Conservation (phyloP, 176 grass and related monocot species). For the Zoysia pacifica region DNA sequence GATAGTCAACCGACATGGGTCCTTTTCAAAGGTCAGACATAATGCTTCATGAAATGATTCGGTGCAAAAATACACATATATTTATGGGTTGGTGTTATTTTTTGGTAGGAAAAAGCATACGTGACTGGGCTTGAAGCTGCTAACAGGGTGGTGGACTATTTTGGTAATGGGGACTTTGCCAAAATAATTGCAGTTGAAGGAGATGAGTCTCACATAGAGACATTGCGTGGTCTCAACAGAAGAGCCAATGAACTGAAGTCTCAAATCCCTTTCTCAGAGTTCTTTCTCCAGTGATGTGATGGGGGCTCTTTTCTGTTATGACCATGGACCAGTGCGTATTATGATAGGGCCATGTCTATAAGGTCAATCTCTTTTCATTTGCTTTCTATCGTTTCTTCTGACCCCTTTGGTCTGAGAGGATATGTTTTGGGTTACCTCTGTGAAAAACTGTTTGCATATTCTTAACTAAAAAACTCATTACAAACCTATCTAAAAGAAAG, state of each 20-base stretch:
- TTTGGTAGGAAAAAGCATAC: constrained; percentile 78
- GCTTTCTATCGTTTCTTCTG: neutral
- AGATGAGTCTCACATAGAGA: constrained; percentile 78
- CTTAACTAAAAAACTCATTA: neutral
- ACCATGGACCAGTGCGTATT: constrained; percentile 3
- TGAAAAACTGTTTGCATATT: neutral
- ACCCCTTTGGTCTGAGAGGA: neutral
- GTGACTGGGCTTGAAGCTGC: constrained; percentile 90
- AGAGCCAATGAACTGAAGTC: constrained; percentile 64
- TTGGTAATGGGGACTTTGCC: constrained; percentile 70
- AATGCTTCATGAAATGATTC: constrained; percentile 21
- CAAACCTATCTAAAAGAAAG: neutral
- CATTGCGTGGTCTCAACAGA: constrained; percentile 61
- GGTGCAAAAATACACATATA: neutral
- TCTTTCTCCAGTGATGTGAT: constrained; percentile 57
- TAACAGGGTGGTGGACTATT: constrained; percentile 80
- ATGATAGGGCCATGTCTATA: constrained; percentile 20
- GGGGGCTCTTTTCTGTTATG: neutral
- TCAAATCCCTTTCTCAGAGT: constrained; percentile 61
- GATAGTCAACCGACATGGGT: constrained; percentile 88
- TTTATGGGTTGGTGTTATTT: constrained; percentile 31
- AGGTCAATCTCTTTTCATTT: constrained; percentile 18
- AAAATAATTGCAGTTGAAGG: constrained; percentile 84
- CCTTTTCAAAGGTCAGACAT: constrained; percentile 78
- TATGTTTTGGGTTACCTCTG: neutral